Conservation (phyloP, 352 stramenopile species). For the Elongisporangium prolatum region DNA sequence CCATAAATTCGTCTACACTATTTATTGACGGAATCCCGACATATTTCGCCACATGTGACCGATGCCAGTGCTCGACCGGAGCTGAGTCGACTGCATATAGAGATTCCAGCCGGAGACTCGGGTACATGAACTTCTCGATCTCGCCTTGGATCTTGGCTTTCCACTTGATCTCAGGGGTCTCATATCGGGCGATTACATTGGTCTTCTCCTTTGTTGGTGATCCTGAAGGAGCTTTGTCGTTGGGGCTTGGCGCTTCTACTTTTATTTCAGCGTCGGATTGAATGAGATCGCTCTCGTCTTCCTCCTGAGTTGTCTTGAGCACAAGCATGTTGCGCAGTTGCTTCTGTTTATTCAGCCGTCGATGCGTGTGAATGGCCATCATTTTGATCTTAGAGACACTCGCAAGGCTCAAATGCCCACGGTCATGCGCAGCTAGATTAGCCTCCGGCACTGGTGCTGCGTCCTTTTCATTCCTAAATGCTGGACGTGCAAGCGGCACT, state of each 20-base stretch:
- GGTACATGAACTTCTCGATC: constrained; percentile 75
- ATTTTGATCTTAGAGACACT: constrained; percentile 22
- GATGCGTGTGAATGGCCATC: constrained; percentile 9
- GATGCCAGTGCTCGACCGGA: neutral
- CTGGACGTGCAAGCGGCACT: neutral
- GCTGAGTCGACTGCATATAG: constrained; percentile 23
- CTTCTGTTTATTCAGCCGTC: constrained; percentile 21
- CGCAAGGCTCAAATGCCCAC: constrained; percentile 4
- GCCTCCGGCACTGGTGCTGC: neutral
- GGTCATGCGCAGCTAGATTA: neutral
- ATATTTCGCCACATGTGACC: neutral
- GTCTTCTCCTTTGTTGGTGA: constrained; percentile 6
- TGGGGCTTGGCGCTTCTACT: neutral
- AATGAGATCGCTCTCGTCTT: neutral
- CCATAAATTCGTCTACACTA: constrained; percentile 30
- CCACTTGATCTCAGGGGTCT: constrained; percentile 55
- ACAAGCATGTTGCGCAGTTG: constrained; percentile 9
- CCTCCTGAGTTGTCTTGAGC: constrained; percentile 4
- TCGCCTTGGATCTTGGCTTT: constrained; percentile 52
- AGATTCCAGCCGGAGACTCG: constrained; percentile 48
- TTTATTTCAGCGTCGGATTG: neutral
- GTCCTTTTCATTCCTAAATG: neutral
- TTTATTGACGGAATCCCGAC: constrained; percentile 21
- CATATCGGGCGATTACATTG: constrained; percentile 40
- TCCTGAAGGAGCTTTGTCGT: neutral